Evolutionary conservation across 179 eudicot species (phyloP).

Genomic region (Drosera spatulata): DNA sequence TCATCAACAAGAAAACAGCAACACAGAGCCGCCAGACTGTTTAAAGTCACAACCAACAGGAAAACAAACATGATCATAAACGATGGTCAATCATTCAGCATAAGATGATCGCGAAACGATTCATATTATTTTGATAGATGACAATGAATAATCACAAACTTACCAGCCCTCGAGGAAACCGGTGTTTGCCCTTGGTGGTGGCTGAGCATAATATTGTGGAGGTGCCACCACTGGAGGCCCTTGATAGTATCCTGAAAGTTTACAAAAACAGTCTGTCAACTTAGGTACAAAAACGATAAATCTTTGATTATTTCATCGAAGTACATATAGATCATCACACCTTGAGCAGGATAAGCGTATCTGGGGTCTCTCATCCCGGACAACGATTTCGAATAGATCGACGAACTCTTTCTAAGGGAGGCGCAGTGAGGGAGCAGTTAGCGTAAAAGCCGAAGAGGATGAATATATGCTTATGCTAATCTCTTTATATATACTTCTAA

Average conservation of each 20-base stretch:
- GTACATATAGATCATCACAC: background rate
- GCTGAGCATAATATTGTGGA: constrained; percentile 22
- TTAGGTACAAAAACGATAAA: background rate
- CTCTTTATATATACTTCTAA: too few relatives aligned
- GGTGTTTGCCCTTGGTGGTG: constrained; percentile 12
- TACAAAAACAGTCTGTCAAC: background rate
- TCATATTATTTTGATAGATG: background rate
- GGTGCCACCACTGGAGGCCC: constrained; percentile 42
- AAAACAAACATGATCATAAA: background rate
- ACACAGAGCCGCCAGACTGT: constrained; percentile 24
- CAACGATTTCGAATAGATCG: too few relatives aligned
- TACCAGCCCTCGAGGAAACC: constrained; percentile 37
- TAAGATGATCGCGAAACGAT: too few relatives aligned
- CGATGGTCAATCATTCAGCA: too few relatives aligned
- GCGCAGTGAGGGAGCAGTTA: too few relatives aligned
- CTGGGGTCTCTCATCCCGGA: constrained; percentile 20
- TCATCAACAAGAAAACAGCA: constrained; percentile 32
- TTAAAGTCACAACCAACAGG: background rate
- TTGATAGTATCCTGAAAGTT: constrained; percentile 23
- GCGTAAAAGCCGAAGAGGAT: too few relatives aligned
- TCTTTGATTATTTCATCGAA: background rate
- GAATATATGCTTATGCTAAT: too few relatives aligned
- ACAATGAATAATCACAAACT: background rate
- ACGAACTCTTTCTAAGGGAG: too few relatives aligned
- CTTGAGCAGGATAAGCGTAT: constrained; percentile 26